phyloP scores from a whole-genome alignment of 2,329 filamentous ascomycete genomes.

The Colletotrichum plurivorum region DNA sequence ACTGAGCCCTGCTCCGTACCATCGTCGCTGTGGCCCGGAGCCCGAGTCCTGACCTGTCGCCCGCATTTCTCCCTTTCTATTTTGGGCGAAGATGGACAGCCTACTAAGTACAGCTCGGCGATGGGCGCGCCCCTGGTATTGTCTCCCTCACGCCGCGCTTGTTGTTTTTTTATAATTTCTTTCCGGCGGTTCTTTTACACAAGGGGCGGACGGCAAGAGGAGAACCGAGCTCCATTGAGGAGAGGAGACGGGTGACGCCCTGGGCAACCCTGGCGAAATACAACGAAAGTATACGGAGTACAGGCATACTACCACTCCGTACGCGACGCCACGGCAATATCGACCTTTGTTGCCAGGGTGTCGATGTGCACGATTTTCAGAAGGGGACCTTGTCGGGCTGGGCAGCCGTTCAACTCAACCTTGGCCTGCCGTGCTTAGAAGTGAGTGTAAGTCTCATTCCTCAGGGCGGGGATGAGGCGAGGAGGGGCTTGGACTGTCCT shows the following conservation, averaged over 20 bases:
- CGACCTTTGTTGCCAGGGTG: conserved; percentile 14
- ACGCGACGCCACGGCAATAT: conserved; percentile 1
- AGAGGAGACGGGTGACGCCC: background rate
- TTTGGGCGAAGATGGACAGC: background rate
- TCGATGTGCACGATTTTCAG: conserved; percentile 1
- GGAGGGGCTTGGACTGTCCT: conserved; percentile 12
- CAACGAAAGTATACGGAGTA: background rate
- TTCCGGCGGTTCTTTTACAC: background rate
- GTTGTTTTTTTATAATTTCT: too few relatives aligned
- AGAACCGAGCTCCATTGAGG: background rate
- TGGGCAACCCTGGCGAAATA: background rate
- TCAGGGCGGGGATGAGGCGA: conserved; percentile 17
- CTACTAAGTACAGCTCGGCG: background rate
- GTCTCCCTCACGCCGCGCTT: too few relatives aligned
- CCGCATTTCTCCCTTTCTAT: conserved; percentile 24
- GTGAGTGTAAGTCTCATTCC: conserved; percentile 18
- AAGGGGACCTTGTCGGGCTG: conserved; percentile 17
- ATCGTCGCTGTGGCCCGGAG: background rate
- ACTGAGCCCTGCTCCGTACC: conserved; percentile 17
- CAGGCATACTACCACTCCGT: background rate
- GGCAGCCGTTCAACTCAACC: conserved; percentile 8
- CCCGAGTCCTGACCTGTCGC: conserved; percentile 3
- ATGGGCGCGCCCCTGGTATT: background rate
- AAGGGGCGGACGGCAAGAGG: conserved; percentile 1
- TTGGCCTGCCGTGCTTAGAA: background rate